Evolutionary conservation across 1,284 basidiomycete species (phyloP).

Genomic region (Cutaneotrichosporon sp.): DNA sequence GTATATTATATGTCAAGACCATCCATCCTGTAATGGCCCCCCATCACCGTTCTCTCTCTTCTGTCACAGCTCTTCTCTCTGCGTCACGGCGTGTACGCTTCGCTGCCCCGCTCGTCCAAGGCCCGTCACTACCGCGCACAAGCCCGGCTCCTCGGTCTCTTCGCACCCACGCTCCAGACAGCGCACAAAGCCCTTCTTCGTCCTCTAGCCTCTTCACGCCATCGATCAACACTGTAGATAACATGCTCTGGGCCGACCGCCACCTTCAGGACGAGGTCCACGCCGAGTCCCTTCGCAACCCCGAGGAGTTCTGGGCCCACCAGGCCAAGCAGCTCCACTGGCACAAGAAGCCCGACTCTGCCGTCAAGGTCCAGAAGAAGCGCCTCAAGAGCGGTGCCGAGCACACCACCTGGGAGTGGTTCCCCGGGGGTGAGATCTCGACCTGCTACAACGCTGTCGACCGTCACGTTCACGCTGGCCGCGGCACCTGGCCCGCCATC

Average conservation of each 20-base stretch:
- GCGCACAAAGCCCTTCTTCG: no score
- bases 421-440: constrained; percentile 21
- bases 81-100: background rate
- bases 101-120: constrained; percentile 1
- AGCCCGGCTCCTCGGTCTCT: background rate
- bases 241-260: background rate
- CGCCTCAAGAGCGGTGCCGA: constrained; percentile 7
- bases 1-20: background rate
- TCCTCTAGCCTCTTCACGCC: background rate
- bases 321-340: constrained; percentile 22
- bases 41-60: no score
- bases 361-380: constrained; percentile 6
- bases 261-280: constrained; percentile 20
- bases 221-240: background rate
- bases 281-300: constrained; percentile 15
- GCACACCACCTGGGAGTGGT: constrained; percentile 22
- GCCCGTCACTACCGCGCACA: background rate
- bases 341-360: constrained; percentile 18
- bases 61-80: background rate
- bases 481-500: constrained; percentile 17
- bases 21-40: background rate
- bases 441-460: constrained; percentile 21
- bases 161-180: background rate
- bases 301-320: constrained; percentile 19
- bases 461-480: constrained; percentile 19